Conservation (phyloP, 2,329 filamentous ascomycete genomes). For the Cladophialophora immunda region DNA sequence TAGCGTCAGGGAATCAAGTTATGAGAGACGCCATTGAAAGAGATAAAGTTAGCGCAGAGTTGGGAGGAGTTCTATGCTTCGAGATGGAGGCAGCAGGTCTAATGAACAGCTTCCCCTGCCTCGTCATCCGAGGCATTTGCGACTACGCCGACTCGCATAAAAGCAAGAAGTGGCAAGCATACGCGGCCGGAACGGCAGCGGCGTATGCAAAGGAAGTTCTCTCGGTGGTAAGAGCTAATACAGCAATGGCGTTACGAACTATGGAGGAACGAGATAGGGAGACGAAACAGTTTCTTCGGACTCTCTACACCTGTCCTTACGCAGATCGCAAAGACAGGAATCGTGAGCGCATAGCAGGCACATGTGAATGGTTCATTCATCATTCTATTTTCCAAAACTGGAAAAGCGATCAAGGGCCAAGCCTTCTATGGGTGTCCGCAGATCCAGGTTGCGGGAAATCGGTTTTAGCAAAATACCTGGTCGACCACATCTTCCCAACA, state of each 20-base stretch:
- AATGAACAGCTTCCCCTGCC: slow-evolving; percentile 34
- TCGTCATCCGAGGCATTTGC: slow-evolving; percentile 40
- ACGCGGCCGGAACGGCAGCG: slow-evolving; percentile 37
- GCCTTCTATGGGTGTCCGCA: slow-evolving; percentile 52
- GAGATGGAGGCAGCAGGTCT: too few relatives aligned
- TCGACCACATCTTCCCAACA: slow-evolving; percentile 44
- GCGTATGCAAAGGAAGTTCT: slow-evolving; percentile 35
- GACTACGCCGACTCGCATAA: slow-evolving; percentile 41
- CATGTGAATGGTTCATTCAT: slow-evolving; percentile 46
- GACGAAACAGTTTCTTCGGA: too few relatives aligned
- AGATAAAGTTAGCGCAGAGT: slow-evolving; percentile 21
- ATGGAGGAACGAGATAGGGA: too few relatives aligned
- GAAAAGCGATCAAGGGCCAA: slow-evolving; percentile 37
- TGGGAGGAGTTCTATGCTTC: slow-evolving; percentile 14
- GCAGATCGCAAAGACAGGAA: slow-evolving; percentile 45
- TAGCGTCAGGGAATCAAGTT: slow-evolving; percentile 44
- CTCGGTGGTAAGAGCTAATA: neutral
- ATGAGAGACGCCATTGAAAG: slow-evolving; percentile 36
- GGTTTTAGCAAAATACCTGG: slow-evolving; percentile 47
- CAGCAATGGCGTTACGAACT: too few relatives aligned
- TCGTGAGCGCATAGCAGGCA: slow-evolving; percentile 42
- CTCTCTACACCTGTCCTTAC: slow-evolving; percentile 19
- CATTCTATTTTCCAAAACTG: slow-evolving; percentile 43
- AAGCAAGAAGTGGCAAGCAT: slow-evolving; percentile 38
- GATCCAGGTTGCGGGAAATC: slow-evolving; percentile 55